Evolutionary conservation across 768 basidiomycete species (phyloP), one percentile per base, ranked within the genome.

Genomic region (Hygrophorus pudorinus): DNA sequence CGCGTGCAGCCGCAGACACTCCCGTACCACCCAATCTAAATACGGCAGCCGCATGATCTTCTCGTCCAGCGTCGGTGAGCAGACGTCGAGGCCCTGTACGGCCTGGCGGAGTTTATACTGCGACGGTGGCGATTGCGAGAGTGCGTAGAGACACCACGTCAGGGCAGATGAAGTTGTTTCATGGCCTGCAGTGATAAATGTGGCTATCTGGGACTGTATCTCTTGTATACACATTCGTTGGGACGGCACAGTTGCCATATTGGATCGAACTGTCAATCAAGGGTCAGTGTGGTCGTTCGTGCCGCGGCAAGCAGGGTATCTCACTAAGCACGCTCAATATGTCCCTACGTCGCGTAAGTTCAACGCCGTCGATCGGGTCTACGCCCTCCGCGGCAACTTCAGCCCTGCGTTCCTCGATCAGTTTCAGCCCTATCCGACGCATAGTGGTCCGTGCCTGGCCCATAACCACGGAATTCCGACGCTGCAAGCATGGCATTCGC

Each of bases 111-210:
- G 63, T 33, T 56, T 57, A 14, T 51, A 47, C 53, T 82, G 81
- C n/a, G 60, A 57, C 2, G 56, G 58, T 21, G 44, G 36, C 9
- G 44, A 37, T 27, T 41, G 37, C 60, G 71, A 61, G 43, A 84
- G 70, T 34, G 72, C 69, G 55, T 77, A 79, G 2, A 84, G 63
- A 44, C 72, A 73, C 79, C 79, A 85, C 5, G 76, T 68, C 12
- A 82, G 62, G 3, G 78, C 73, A 5, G 67, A 67, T 0, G 75
- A 66, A 13, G 72, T 72, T 1, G 79, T 79, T 56, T 83, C 80
- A 61, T 84, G 74, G 9, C 81, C 81, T 4, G 78, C 76, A 11
- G 74, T 67, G 24, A 82, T 65, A 55, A 82, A 81, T 0, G 77
- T 80, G 9, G 73, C 71, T 48, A 81, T 80, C 50, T 81, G 81